These are phyloP conservation scores for Dendrobium nobile DNA, from an alignment of 106 monocot genomes.

Conservation along the genomic window DNA sequence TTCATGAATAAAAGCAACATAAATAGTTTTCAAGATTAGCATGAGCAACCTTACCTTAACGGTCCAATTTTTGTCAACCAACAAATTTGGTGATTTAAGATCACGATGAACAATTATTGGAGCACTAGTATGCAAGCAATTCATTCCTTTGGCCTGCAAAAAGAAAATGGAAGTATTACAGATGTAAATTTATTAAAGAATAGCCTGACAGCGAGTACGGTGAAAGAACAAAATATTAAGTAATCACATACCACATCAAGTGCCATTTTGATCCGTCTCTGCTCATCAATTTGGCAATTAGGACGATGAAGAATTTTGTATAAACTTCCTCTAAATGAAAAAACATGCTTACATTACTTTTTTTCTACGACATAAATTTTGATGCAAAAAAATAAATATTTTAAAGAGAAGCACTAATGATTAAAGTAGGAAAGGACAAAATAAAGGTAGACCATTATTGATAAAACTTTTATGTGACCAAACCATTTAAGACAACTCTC, in stretches of 20 bases:
- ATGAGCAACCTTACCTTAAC: constrained; percentile 59
- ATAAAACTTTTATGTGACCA: too few relatives aligned
- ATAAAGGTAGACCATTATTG: not conserved
- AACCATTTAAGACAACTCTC: too few relatives aligned
- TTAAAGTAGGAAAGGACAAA: not conserved
- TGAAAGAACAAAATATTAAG: not conserved
- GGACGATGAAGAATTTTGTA: constrained; percentile 93
- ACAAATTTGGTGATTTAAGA: constrained; percentile 94
- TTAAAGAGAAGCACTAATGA: not conserved
- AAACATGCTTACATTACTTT: not conserved
- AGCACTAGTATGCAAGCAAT: constrained; percentile 77
- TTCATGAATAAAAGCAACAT: not conserved
- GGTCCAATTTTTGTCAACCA: constrained; percentile 96
- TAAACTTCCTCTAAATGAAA: constrained; percentile 76
- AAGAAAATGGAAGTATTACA: not conserved
- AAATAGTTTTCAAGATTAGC: not conserved
- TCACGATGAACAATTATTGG: constrained; percentile 95
- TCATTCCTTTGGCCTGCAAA: constrained; percentile 89
- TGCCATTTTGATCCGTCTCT: constrained; percentile 90
- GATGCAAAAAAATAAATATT: not conserved
- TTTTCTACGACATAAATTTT: not conserved
- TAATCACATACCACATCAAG: constrained; percentile 74
- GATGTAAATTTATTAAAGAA: not conserved
- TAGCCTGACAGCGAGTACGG: not conserved
- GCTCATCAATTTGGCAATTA: constrained; percentile 92